Evolutionary conservation across 306 rosid genomes (phyloP).

Genomic region (Mucuna pruriens): DNA sequence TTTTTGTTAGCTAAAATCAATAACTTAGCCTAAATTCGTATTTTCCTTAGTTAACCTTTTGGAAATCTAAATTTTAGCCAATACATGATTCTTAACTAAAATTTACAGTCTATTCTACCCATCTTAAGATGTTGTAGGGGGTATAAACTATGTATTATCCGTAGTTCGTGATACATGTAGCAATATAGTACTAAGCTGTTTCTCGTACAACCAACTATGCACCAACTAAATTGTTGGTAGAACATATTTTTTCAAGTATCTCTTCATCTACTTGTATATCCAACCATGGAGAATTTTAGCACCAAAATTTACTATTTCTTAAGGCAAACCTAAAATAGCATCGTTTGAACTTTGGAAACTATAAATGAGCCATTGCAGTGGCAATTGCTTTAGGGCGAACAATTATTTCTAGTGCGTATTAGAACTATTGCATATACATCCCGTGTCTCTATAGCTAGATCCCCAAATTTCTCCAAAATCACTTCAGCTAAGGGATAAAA

Average conservation of each 20-base stretch:
- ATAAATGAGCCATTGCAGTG: constrained; percentile 78
- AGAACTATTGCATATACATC: constrained; percentile 61
- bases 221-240: constrained; percentile 84
- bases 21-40: too few relatives aligned
- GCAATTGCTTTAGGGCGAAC: constrained; percentile 87
- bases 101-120: too few relatives aligned
- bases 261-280: constrained; percentile 80
- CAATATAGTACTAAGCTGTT: constrained; percentile 90
- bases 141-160: too few relatives aligned
- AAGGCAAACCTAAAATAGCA: constrained; percentile 57
- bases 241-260: constrained; percentile 71
- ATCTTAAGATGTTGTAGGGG: too few relatives aligned
- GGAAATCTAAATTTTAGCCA: too few relatives aligned
- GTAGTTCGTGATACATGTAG: too few relatives aligned
- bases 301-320: constrained; percentile 67
- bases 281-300: constrained; percentile 64
- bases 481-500: constrained; percentile 76
- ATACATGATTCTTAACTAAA: too few relatives aligned
- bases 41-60: too few relatives aligned
- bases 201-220: constrained; percentile 97
- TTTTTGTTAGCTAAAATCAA: too few relatives aligned
- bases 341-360: constrained; percentile 76
- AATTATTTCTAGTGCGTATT: constrained; percentile 90
- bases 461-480: constrained; percentile 88
- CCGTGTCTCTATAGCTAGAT: constrained; percentile 73